Evolutionary conservation across 164 flowering plant species (phyloP).

Genomic region (Houttuynia cordata): DNA sequence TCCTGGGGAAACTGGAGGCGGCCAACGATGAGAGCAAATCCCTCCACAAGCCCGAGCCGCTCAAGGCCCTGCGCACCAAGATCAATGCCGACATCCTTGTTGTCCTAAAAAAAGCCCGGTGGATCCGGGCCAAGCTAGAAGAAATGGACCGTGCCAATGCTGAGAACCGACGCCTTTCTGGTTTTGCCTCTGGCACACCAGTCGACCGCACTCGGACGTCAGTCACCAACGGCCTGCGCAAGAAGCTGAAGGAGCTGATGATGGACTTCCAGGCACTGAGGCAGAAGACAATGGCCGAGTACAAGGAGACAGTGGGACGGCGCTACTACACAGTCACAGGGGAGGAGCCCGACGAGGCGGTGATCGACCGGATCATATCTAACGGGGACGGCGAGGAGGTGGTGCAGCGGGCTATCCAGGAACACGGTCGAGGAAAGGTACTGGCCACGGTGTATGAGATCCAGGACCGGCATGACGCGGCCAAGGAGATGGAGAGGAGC

Average conservation of each 20-base stretch:
- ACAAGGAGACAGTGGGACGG: conserved; percentile 41
- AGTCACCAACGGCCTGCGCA: conserved; percentile 36
- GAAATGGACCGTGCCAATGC: conserved; percentile 61
- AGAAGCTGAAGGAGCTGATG: conserved; percentile 21
- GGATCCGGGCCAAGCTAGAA: conserved; percentile 43
- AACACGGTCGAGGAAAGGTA: conserved; percentile 74
- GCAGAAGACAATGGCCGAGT: conserved; percentile 21
- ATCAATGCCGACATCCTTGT: conserved; percentile 45
- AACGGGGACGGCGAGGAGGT: conserved; percentile 65
- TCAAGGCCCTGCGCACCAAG: conserved; percentile 34
- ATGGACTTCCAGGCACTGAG: conserved; percentile 17
- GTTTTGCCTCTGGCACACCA: conserved; percentile 50
- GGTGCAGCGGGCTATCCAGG: conserved; percentile 53
- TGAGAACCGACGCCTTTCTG: conserved; percentile 42
- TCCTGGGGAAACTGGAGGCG: conserved; percentile 31
- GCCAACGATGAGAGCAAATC: conserved; percentile 58
- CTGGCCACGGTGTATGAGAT: conserved; percentile 41
- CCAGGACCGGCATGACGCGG: conserved; percentile 19
- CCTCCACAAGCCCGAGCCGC: conserved; percentile 55
- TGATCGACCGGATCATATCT: conserved; percentile 64
- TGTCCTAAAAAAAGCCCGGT: conserved; percentile 45
- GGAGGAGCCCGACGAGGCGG: conserved; percentile 57
- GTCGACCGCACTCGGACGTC: conserved; percentile 53
- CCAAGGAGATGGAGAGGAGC: conserved; percentile 22
- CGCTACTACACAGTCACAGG: conserved; percentile 38